Evolutionary conservation across 169 alveolate genomes (phyloP), one percentile per base, ranked within the genome.

Genomic region (Plasmodium gallinaceum): DNA sequence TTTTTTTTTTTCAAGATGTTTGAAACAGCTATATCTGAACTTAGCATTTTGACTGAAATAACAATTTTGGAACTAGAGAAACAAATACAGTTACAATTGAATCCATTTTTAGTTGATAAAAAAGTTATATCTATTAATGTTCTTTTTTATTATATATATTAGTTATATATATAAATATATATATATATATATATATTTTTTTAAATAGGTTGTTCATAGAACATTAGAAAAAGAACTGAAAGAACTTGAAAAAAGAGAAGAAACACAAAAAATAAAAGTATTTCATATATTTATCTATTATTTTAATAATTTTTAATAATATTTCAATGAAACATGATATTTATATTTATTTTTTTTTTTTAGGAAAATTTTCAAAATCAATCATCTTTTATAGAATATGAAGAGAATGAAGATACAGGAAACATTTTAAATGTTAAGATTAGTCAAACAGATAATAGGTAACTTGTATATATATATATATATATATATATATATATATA

Each of bases 391-490:
- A 12, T 78, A 51, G 89, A 78, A 37, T 66, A 65, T n/a, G 76
- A 16, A 42, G 76, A 64, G 46, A 22, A 78, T n/a, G 89, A 78
- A 58, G 68, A 78, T n/a, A 66, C 76, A 2, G 89, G 89, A 20
- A 87, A 92, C 58, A 93, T 90, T 20, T 72, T 93, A 74, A 93
- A 93, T 46, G 96, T 93, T 62, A 93, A 93, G 76, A 93, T 93
- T 39, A 94, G 96, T 52, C 96, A 93, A 73, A 90, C 96, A 9
- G 96, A 93, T 26, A 80, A 78, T 26, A 94, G 94, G 93, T 91
- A 75, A 14, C 14, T 73, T 39, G n/a, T 4, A 10, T 20, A 22
- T 8, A 64, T 14, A 24, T 22, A 37, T 1, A 14, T 24, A 14
- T 57, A 16, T 22, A 16, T 14, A 18, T n/a, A 20, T 20, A 54